Percentiles rank a stretch among this genome's conserved stretches.
Conservation (phyloP, 805 yeast genomes). For the Candida nanaspora region DNA sequence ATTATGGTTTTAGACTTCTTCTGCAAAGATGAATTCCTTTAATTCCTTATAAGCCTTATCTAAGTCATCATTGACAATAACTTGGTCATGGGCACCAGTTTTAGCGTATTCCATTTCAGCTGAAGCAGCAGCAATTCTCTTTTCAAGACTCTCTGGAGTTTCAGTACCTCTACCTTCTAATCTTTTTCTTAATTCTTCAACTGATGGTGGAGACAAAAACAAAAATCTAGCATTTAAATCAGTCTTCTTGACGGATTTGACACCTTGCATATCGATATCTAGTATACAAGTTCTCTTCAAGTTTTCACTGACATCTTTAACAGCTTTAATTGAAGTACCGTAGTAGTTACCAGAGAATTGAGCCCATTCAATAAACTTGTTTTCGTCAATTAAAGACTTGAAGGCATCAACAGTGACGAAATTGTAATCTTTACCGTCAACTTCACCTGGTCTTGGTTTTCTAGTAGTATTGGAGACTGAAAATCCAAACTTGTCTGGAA, state of each 20-base stretch:
- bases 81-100: conserved; percentile 87
- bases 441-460: conserved; percentile 86
- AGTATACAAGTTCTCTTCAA: conserved; percentile 75
- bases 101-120: conserved; percentile 86
- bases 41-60: conserved; percentile 82
- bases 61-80: conserved; percentile 85
- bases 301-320: conserved; percentile 56
- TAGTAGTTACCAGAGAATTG: conserved; percentile 96
- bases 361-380: conserved; percentile 93
- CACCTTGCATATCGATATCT: conserved; percentile 99
- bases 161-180: conserved; percentile 92
- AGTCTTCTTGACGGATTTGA: conserved; percentile 79
- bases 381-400: conserved; percentile 63
- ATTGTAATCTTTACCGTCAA: conserved; percentile 82
- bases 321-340: conserved; percentile 88
- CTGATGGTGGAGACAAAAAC: conserved; percentile 88
- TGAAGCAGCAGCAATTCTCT: conserved; percentile 80
- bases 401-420: conserved; percentile 77
- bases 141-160: conserved; percentile 73
- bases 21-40: conserved; percentile 62
- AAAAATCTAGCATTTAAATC: conserved; percentile 77
- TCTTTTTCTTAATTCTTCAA: conserved; percentile 69
- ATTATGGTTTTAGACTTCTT: conserved; percentile 11
- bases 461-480: conserved; percentile 93
- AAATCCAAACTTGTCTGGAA: conserved; percentile 85